phyloP scores from a whole-genome alignment of 495 filamentous ascomycete genomes.

The Penicillium odoratum region DNA sequence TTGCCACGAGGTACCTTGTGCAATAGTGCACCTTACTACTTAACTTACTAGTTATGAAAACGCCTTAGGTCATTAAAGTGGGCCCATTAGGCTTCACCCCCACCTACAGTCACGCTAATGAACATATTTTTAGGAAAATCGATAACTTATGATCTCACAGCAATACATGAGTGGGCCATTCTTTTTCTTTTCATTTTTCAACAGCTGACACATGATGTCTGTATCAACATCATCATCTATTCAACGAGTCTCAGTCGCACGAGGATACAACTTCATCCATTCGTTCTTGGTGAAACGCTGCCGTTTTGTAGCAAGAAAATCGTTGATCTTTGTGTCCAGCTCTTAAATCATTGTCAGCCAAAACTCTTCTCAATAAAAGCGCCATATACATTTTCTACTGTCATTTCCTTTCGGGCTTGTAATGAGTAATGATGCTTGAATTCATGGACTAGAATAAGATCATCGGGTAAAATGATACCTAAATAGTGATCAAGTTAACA shows the following conservation, averaged over 20 bases:
- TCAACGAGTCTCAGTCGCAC: neutral
- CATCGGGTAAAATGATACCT: neutral
- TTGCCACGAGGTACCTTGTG: neutral
- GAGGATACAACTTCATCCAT: constrained; percentile 1
- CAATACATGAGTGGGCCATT: neutral
- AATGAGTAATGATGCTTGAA: constrained; percentile 5
- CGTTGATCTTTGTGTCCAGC: constrained; percentile 1
- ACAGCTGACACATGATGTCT: too few species aligned
- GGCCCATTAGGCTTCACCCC: neutral
- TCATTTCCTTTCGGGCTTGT: constrained; percentile 4
- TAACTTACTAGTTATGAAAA: too few species aligned
- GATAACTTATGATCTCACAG: neutral
- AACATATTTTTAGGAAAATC: neutral
- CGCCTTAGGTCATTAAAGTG: neutral
- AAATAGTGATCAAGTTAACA: neutral
- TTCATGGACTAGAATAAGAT: constrained; percentile 5
- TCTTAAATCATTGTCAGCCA: neutral
- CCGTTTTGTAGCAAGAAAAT: neutral
- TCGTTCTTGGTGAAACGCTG: constrained; percentile 1
- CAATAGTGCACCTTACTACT: neutral
- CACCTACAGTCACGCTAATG: neutral
- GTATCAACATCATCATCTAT: too few species aligned
- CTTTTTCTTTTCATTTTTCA: too few species aligned
- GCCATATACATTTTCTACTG: neutral
- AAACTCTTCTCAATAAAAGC: neutral